A percentile compares a stretch with the other conserved stretches of the same genome.
Conservation (phyloP, 345 rosid species). For the Turritis glabra region DNA sequence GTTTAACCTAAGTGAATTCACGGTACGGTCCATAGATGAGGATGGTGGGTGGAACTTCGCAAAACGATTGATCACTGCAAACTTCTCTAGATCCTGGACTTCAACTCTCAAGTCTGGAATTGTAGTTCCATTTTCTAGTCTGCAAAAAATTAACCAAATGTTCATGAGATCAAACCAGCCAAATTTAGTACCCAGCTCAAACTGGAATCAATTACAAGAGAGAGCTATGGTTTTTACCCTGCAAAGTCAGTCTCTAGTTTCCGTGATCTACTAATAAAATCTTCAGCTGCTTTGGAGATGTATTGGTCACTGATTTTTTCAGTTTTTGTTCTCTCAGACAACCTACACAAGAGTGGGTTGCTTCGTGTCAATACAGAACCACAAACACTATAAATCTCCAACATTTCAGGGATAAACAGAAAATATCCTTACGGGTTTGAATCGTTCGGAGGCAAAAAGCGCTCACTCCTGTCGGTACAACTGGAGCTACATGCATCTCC, state of each 20-base stretch:
- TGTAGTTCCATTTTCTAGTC: slow-evolving; percentile 69
- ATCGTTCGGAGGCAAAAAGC: slow-evolving; percentile 28
- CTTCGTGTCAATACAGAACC: slow-evolving; percentile 6
- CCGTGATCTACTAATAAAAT: slow-evolving; percentile 50
- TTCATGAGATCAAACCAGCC: slow-evolving; percentile 16
- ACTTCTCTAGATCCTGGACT: slow-evolving; percentile 77
- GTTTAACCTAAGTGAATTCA: slow-evolving; percentile 47
- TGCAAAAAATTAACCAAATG: slow-evolving; percentile 41
- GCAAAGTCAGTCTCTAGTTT: slow-evolving; percentile 60
- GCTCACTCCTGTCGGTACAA: slow-evolving; percentile 40
- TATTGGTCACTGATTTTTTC: slow-evolving; percentile 52
- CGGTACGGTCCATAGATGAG: slow-evolving; percentile 44
- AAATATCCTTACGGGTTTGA: slow-evolving; percentile 57
- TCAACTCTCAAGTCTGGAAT: slow-evolving; percentile 74
- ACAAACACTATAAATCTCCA: no score
- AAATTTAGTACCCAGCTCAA: neutral
- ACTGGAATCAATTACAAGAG: neutral
- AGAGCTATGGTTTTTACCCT: slow-evolving; percentile 47
- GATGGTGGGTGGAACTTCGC: slow-evolving; percentile 82
- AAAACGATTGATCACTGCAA: slow-evolving; percentile 85
- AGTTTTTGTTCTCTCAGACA: slow-evolving; percentile 45
- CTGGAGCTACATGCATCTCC: slow-evolving; percentile 71
- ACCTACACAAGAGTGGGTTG: slow-evolving; percentile 35
- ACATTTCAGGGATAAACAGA: neutral
- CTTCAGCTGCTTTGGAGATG: slow-evolving; percentile 67